Conservation (phyloP, 805 yeast genomes). For the Candida manassasensis region DNA sequence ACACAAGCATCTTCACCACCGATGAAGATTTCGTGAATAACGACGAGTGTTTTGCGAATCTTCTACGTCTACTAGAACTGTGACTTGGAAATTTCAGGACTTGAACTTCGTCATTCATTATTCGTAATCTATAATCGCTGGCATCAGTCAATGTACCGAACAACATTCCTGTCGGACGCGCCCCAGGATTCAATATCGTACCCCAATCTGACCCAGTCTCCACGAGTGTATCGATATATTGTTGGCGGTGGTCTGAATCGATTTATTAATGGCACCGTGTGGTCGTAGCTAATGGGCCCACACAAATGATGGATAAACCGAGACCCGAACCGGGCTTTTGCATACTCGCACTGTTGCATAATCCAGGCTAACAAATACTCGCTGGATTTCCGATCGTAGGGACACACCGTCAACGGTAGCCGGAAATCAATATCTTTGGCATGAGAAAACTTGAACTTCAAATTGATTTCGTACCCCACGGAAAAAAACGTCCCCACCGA, state of each 20-base stretch:
- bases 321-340: slow-evolving; percentile 34
- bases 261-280: slow-evolving; percentile 16
- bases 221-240: slow-evolving; percentile 23
- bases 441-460: slow-evolving; percentile 46
- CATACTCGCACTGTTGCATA: slow-evolving; percentile 45
- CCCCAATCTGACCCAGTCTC: slow-evolving; percentile 39
- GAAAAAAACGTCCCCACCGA: slow-evolving; percentile 48
- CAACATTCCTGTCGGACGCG: slow-evolving; percentile 13
- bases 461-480: slow-evolving; percentile 45
- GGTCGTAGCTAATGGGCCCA: slow-evolving; percentile 15
- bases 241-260: slow-evolving; percentile 23
- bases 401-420: slow-evolving; percentile 52
- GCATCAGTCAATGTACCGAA: slow-evolving; percentile 24
- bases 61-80: too few species aligned
- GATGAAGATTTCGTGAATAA: too few species aligned
- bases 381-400: slow-evolving; percentile 46
- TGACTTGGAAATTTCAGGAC: too few species aligned
- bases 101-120: slow-evolving; percentile 4
- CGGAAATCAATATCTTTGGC: slow-evolving; percentile 47
- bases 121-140: too few species aligned
- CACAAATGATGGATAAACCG: slow-evolving; percentile 19
- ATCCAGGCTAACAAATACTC: slow-evolving; percentile 51
- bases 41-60: too few species aligned
- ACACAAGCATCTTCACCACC: too few species aligned
- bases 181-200: slow-evolving; percentile 31